Evolutionary conservation across 2,329 filamentous ascomycete genomes (phyloP), one percentile per base, ranked within the genome.

Genomic region (Parastagonospora avenae): DNA sequence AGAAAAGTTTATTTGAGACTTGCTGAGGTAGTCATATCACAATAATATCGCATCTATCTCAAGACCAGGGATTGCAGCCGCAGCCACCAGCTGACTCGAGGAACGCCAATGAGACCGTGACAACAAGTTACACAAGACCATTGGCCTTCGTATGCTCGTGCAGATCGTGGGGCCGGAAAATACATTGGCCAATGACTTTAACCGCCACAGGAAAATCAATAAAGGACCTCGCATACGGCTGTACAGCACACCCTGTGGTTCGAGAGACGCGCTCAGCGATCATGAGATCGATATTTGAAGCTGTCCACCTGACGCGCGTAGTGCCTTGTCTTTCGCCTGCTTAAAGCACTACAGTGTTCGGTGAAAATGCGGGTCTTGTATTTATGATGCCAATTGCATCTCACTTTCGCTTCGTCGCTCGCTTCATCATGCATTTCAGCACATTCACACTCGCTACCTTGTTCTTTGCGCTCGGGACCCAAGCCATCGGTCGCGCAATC

Each of bases 401-500:
- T 30, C 11, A 24, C 35, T 12, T 19, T 42, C 45, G 40, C 30
- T 48, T 39, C 14, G 14, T 43, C 43, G 36, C 39, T 51, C 43
- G 39, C 29, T 44, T 48, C 28, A 47, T 29, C 10, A 64, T 64
- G 59, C 41, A 57, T 9, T 50, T 54, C 38, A 57, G 42, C 28
- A 43, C 59, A 27, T 29, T 63, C 48, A 33, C 50, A 37, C n/a
- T 60, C 12, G 39, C 37, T 9, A 15, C 16, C 14, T 8, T 60
- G 14, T 35, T 41, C 8, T 29, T 63, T 12, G 32, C 51, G 10
- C 14, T 54, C 8, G 30, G 48, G 6, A 57, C 55, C 1, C 49
- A 57, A n/a, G 64, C 62, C 4, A 24, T 62, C n/a, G 66, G 66
- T 12, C 63, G 62, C 42, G 68, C 66, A 2, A 70, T 68, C 38